Percentiles rank a stretch among this genome's conserved stretches.
Conservation (phyloP, 768 basidiomycete species). For the Termitomyces eurrhizus region DNA sequence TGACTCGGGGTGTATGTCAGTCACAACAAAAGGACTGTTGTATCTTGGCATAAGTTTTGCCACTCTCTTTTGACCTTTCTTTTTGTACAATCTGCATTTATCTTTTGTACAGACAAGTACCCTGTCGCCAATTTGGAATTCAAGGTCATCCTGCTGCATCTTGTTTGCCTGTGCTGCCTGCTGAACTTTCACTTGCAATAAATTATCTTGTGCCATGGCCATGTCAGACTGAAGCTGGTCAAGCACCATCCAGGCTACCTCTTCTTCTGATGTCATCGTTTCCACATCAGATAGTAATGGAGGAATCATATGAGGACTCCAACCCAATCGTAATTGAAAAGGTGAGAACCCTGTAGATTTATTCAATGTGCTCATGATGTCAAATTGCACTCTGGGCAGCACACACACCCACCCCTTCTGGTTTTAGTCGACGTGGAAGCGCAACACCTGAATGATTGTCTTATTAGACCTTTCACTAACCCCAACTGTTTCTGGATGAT, state of each 20-base stretch:
- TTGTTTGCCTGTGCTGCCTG: conserved; percentile 17
- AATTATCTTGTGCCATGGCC: conserved; percentile 4
- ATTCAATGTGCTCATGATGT: too few species aligned
- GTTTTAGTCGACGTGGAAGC: not conserved
- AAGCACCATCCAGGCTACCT: too few species aligned
- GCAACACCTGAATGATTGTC: not conserved
- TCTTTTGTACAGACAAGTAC: conserved; percentile 28
- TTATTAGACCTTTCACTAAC: not conserved
- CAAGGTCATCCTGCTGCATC: not conserved
- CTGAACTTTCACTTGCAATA: not conserved
- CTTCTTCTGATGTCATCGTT: too few species aligned
- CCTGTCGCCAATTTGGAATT: conserved; percentile 11
- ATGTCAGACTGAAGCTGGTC: not conserved
- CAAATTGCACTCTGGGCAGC: rapidly evolving
- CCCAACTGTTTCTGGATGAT: not conserved
- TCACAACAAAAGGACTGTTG: not conserved
- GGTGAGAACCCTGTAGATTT: too few species aligned
- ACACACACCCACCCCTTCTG: too few species aligned
- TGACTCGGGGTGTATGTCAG: not conserved
- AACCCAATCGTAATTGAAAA: too few species aligned
- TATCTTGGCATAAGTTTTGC: conserved; percentile 9
- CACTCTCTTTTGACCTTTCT: conserved; percentile 2
- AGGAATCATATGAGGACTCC: too few species aligned
- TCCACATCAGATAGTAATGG: too few species aligned
- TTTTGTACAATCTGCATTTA: conserved; percentile 18